Evolutionary conservation across 2,329 filamentous ascomycete genomes (phyloP).

Genomic region (Tolypocladium ophioglossoides): DNA sequence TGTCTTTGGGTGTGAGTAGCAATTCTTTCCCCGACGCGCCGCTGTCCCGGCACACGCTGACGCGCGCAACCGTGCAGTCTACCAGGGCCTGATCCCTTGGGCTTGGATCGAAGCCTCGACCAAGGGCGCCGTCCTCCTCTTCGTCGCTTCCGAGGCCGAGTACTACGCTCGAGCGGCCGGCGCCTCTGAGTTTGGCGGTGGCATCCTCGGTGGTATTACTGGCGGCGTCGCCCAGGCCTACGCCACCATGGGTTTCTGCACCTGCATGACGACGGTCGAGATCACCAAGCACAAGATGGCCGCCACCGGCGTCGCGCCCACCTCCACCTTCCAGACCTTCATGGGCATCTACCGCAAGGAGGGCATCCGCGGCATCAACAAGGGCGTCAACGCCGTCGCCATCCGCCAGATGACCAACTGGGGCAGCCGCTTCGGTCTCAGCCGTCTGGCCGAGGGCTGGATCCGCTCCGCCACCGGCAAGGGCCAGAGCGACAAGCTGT

Average conservation of each 20-base stretch:
- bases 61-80: conserved; percentile 51
- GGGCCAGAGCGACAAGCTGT: conserved; percentile 67
- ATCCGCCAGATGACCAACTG: conserved; percentile 99
- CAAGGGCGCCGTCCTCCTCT: conserved; percentile 97
- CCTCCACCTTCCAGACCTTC: conserved; percentile 89
- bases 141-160: conserved; percentile 96
- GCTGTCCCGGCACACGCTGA: conserved; percentile 4
- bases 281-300: conserved; percentile 98
- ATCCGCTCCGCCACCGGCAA: conserved; percentile 75
- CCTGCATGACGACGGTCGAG: conserved; percentile 99
- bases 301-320: conserved; percentile 69
- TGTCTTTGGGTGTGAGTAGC: conserved; percentile 76
- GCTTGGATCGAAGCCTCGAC: conserved; percentile 99
- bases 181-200: conserved; percentile 75
- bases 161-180: conserved; percentile 81
- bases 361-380: conserved; percentile 93
- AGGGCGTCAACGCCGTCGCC: conserved; percentile 95
- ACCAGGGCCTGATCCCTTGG: conserved; percentile 99
- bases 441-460: conserved; percentile 78
- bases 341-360: conserved; percentile 94
- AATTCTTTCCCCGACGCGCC: not conserved
- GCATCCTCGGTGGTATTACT: conserved; percentile 83
- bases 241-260: conserved; percentile 99
- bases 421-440: conserved; percentile 92
- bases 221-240: conserved; percentile 97